Evolutionary conservation across 331 rosid species (phyloP), one percentile per base, ranked within the genome.

Genomic region (Erythrophleum ivorense): DNA sequence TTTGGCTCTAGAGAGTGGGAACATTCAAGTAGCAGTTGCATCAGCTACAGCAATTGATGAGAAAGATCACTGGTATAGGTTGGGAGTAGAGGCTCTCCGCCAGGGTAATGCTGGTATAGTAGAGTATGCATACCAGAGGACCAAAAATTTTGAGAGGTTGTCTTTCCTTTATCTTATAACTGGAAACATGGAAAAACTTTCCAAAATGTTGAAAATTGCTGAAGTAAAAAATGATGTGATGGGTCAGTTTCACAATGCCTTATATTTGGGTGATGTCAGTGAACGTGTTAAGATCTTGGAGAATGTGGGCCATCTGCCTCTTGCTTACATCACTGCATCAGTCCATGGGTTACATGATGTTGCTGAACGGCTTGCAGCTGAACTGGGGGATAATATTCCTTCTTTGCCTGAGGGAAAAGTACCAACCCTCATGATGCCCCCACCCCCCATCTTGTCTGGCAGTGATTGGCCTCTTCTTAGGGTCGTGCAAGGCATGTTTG

Each of bases 31-130:
- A 82, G 99, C 99, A 19, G 98, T 93, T 76, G 98, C 96, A 73
- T 93, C 99, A 9, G 98, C 99, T 57, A 94, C 97, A 43, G 93
- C 97, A 59, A 92, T 94, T 50, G 99, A 96, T 82, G 97, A 94
- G 86, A 96, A 96, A 88, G 99, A 96, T 82, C 89, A 91, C 84
- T 96, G 99, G 99, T 96, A 94, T 55, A 87, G 88, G 33, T 87
- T 96, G 84, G 99, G 99, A 21, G 97, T 96, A 43, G 99, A 96
- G 89, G 99, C 99, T 80, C 98, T 96, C 83, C 98, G 98, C 41
- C 99, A 96, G 84, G 99, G 99, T 74, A 96, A 94, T 87, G 91
- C 98, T 55, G 97, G 99, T 73, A 94, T 91, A 9, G 97, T 94
- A 54, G 99, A 96, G 87, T 96, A 88, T 80, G 98, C 99, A 43